phyloP scores from a whole-genome alignment of 345 rosid genomes.

The Arabidopsis arenosa region DNA sequence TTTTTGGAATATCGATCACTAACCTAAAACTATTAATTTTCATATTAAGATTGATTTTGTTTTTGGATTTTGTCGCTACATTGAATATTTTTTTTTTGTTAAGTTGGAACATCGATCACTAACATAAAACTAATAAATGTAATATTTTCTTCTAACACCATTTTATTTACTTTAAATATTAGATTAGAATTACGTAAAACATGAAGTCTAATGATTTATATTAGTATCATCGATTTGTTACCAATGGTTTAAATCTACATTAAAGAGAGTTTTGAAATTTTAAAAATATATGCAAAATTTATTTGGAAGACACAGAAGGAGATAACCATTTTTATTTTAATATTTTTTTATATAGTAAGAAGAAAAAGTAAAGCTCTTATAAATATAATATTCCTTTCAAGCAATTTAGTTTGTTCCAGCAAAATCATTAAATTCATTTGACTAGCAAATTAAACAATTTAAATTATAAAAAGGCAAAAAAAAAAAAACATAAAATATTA shows the following conservation, averaged over 20 bases:
- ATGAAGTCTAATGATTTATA: no score
- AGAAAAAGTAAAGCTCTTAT: not conserved
- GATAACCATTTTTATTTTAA: not conserved
- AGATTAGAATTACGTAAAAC: not conserved
- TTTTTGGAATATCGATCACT: not conserved
- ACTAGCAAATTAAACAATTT: not conserved
- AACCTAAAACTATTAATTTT: not conserved
- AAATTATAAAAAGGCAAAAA: not conserved
- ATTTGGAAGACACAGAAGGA: not conserved
- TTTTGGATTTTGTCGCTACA: no score
- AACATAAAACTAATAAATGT: no score
- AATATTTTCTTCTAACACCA: not conserved
- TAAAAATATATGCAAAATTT: no score
- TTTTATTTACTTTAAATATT: no score
- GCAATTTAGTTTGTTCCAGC: not conserved
- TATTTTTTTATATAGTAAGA: no score
- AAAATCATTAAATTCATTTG: not conserved
- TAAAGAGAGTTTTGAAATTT: not conserved
- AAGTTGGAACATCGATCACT: no score
- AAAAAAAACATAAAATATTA: not conserved
- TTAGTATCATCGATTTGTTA: not conserved
- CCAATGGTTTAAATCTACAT: no score
- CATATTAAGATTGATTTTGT: no score
- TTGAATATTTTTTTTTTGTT: no score
- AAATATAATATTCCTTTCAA: not conserved